phyloP scores from a whole-genome alignment of 352 stramenopile genomes.

The Globisporangium splendens region DNA sequence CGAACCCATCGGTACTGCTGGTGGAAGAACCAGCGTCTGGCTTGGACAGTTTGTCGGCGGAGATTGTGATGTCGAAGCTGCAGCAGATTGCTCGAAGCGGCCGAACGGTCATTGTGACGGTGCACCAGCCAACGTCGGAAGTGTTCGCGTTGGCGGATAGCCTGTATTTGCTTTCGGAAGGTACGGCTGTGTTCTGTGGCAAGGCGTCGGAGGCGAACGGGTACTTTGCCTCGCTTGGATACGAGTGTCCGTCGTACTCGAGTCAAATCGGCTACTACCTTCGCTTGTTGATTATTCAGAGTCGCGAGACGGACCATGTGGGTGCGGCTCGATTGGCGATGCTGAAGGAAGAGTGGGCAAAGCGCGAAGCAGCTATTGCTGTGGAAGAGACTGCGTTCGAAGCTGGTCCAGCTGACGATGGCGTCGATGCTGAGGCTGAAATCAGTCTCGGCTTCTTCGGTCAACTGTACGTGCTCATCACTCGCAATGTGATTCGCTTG shows the following conservation, averaged over 20 bases:
- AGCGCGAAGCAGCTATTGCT: constrained; percentile 1
- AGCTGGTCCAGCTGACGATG: neutral
- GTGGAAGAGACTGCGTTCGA: neutral
- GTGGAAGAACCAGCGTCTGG: constrained; percentile 82
- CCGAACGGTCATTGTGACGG: constrained; percentile 87
- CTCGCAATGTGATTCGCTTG: constrained; percentile 39
- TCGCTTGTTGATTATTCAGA: constrained; percentile 38
- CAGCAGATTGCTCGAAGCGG: constrained; percentile 63
- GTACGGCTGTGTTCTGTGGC: constrained; percentile 52
- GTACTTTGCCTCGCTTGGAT: constrained; percentile 56
- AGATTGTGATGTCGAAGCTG: constrained; percentile 45
- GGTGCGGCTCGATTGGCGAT: constrained; percentile 18
- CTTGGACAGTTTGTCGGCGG: constrained; percentile 56
- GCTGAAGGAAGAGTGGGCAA: constrained; percentile 40
- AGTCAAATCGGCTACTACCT: constrained; percentile 71
- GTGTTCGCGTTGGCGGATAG: constrained; percentile 36
- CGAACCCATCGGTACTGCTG: constrained; percentile 75
- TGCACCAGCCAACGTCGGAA: constrained; percentile 23
- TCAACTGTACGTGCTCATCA: constrained; percentile 36
- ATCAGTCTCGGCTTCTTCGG: constrained; percentile 15
- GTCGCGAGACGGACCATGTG: constrained; percentile 32
- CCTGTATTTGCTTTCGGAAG: constrained; percentile 52
- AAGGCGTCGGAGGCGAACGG: constrained; percentile 37
- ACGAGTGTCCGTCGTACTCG: constrained; percentile 46
- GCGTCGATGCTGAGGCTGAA: constrained; percentile 4